Evolutionary conservation across 352 stramenopile genomes (phyloP).

Genomic region (Globisporangium emineosum): DNA sequence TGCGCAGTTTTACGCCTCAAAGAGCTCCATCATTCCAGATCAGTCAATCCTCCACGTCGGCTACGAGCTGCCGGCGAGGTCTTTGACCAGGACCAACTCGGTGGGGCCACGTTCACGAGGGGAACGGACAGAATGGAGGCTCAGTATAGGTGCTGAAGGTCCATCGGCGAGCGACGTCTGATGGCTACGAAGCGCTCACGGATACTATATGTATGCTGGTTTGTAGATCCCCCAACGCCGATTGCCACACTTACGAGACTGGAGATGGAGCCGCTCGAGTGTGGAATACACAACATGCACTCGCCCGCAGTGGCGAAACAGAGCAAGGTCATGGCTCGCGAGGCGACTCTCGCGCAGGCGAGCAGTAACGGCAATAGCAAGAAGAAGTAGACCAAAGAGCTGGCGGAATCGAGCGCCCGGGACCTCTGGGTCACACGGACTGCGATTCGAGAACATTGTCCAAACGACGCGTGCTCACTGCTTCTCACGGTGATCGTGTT

Average conservation of each 20-base stretch:
- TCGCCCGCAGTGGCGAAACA: slow-evolving; percentile 45
- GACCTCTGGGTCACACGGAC: slow-evolving; percentile 45
- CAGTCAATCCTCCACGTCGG: no score
- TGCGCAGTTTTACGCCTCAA: neutral
- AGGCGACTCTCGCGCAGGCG: slow-evolving; percentile 45
- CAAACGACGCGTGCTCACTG: slow-evolving; percentile 56
- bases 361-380: neutral
- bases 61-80: no score
- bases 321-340: slow-evolving; percentile 34
- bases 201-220: slow-evolving; percentile 60
- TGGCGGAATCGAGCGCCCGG: neutral
- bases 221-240: slow-evolving; percentile 35
- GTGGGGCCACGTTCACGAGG: slow-evolving; percentile 62
- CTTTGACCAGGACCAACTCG: no score
- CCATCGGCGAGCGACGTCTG: slow-evolving; percentile 21
- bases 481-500: slow-evolving; percentile 54
- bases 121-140: slow-evolving; percentile 50
- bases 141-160: slow-evolving; percentile 57
- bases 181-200: slow-evolving; percentile 73
- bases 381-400: slow-evolving; percentile 1
- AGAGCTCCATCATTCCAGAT: neutral
- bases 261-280: slow-evolving; percentile 45
- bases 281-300: slow-evolving; percentile 48
- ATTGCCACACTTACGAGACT: slow-evolving; percentile 43
- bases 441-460: slow-evolving; percentile 51